These are phyloP conservation scores for Linum usitatissimum DNA, from an alignment of 345 rosid species.

Conservation along the genomic window DNA sequence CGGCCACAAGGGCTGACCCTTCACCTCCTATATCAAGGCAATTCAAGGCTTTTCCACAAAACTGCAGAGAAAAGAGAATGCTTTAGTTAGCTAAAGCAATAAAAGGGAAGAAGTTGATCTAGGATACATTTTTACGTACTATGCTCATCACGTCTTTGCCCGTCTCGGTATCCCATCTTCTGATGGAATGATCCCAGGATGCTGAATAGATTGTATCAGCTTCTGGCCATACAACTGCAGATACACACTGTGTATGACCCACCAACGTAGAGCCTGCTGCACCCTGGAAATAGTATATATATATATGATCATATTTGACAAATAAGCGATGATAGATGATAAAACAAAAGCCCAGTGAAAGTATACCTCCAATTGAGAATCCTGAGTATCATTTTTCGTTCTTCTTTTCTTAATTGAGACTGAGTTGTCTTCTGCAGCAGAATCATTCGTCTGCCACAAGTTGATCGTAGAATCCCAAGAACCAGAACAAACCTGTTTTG, in stretches of 20 bases:
- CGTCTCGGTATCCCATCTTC: slow-evolving; percentile 77
- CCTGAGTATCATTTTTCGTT: slow-evolving; percentile 47
- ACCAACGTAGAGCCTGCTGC: slow-evolving; percentile 65
- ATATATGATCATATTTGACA: background rate
- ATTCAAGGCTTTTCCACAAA: slow-evolving; percentile 70
- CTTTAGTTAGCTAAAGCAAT: slow-evolving; percentile 6
- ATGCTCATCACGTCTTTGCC: slow-evolving; percentile 63
- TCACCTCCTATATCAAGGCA: slow-evolving; percentile 88
- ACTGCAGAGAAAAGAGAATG: slow-evolving; percentile 31
- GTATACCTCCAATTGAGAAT: slow-evolving; percentile 67
- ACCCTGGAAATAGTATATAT: slow-evolving; percentile 41
- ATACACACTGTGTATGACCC: slow-evolving; percentile 85
- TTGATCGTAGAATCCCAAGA: slow-evolving; percentile 91
- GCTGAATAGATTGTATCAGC: slow-evolving; percentile 58
- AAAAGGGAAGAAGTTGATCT: slow-evolving; percentile 12
- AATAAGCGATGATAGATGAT: background rate
- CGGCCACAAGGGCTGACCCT: slow-evolving; percentile 82
- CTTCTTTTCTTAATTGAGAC: slow-evolving; percentile 78
- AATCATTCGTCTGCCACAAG: slow-evolving; percentile 55
- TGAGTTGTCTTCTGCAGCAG: slow-evolving; percentile 37
- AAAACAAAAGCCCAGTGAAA: too few relatives aligned
- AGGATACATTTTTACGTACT: slow-evolving; percentile 29
- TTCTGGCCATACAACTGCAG: slow-evolving; percentile 83
- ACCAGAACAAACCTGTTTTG: slow-evolving; percentile 51
- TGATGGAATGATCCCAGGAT: slow-evolving; percentile 93